Conservation (phyloP, 2,329 filamentous ascomycete species). For the Mycosphaerella sp. region DNA sequence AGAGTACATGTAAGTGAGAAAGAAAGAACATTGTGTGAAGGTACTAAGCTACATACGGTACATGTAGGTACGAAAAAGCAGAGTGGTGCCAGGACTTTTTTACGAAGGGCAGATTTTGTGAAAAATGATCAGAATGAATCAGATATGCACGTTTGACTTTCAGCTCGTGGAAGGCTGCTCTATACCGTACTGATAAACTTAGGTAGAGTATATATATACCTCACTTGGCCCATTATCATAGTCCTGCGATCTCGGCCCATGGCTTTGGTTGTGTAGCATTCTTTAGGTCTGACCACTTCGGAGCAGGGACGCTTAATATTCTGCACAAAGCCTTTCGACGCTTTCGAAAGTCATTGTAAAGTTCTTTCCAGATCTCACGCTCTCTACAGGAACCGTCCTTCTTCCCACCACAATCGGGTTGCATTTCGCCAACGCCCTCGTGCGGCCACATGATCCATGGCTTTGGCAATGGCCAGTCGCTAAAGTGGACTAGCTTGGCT, state of each 20-base stretch:
- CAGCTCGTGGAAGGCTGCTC: too few species aligned
- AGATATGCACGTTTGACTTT: too few species aligned
- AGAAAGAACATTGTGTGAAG: too few species aligned
- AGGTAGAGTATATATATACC: too few species aligned
- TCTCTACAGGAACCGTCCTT: constrained; percentile 29
- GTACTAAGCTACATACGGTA: too few species aligned
- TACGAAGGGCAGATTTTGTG: too few species aligned
- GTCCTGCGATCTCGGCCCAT: constrained; percentile 1
- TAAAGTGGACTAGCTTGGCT: constrained; percentile 64
- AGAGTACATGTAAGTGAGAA: too few species aligned
- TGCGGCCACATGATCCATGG: constrained; percentile 51
- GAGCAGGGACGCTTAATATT: constrained; percentile 29
- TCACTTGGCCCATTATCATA: too few species aligned
- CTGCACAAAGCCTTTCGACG: constrained; percentile 39
- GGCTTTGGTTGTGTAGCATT: constrained; percentile 15
- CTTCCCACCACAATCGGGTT: constrained; percentile 39
- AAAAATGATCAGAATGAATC: too few species aligned
- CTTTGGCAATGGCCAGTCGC: constrained; percentile 65
- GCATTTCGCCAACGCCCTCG: constrained; percentile 39
- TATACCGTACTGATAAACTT: too few species aligned
- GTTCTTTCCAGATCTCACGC: constrained; percentile 40
- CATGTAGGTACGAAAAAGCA: too few species aligned
- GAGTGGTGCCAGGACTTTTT: too few species aligned
- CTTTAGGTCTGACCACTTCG: constrained; percentile 26
- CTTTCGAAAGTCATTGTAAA: constrained; percentile 43